Evolutionary conservation across 192 early-diverging fungal genomes (phyloP).

Genomic region (Backusella mclennaniae): DNA sequence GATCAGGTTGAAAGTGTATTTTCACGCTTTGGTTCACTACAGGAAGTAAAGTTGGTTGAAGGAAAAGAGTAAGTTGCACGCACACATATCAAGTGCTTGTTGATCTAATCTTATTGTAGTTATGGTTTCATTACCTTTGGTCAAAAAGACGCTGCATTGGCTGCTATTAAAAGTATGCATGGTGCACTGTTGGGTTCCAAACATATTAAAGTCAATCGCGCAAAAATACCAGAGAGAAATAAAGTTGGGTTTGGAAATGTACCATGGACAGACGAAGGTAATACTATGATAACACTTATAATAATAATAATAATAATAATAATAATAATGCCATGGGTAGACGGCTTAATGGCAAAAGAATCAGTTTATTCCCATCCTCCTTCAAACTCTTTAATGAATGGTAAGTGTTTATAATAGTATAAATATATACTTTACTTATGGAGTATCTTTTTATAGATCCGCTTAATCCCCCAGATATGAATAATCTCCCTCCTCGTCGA

Average conservation of each 20-base stretch:
- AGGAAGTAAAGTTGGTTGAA: slow-evolving; percentile 47
- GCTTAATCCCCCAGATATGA: slow-evolving; percentile 1
- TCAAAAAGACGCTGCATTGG: slow-evolving; percentile 36
- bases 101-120: slow-evolving; percentile 8
- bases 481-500: neutral
- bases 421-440: neutral
- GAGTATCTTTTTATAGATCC: neutral
- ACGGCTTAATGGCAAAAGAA: slow-evolving; percentile 25
- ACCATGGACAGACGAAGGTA: slow-evolving; percentile 53
- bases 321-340: neutral
- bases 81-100: neutral
- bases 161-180: slow-evolving; percentile 47
- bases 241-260: slow-evolving; percentile 51
- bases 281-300: neutral
- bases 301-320: no score
- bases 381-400: neutral
- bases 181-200: slow-evolving; percentile 39
- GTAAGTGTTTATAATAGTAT: neutral
- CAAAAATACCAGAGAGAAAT: slow-evolving; percentile 53
- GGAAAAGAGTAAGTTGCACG: slow-evolving; percentile 39
- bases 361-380: neutral
- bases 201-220: slow-evolving; percentile 46
- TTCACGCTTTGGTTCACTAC: slow-evolving; percentile 44
- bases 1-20: slow-evolving; percentile 34
- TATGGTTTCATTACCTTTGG: slow-evolving; percentile 52